These are phyloP conservation scores for Ceraceosorus guamensis DNA, from an alignment of 1,284 basidiomycete species.

Conservation along the genomic window DNA sequence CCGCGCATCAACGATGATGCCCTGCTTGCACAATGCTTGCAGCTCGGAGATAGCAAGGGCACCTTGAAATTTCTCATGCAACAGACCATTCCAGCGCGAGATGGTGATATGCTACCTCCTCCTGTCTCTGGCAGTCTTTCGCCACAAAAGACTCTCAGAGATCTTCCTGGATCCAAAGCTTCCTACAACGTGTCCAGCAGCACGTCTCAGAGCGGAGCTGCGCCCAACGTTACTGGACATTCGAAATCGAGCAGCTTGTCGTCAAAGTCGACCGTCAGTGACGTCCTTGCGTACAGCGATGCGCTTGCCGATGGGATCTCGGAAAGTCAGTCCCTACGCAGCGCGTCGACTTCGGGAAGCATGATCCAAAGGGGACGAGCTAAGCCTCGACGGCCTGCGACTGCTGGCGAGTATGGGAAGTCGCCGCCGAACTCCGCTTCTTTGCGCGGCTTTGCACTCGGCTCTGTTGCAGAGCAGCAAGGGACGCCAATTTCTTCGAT, in stretches of 20 bases:
- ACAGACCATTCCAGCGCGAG: slow-evolving; percentile 20
- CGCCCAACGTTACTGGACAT: slow-evolving; percentile 1
- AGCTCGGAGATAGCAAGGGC: slow-evolving; percentile 44
- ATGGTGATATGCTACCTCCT: slow-evolving; percentile 25
- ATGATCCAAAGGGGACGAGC: too few species aligned
- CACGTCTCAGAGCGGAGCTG: slow-evolving; percentile 9
- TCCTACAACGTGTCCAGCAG: slow-evolving; percentile 3
- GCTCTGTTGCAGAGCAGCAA: too few species aligned
- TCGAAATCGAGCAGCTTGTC: slow-evolving; percentile 22
- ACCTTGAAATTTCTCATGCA: slow-evolving; percentile 44
- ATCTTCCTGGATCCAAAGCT: not conserved
- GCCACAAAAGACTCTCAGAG: slow-evolving; percentile 14
- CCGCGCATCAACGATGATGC: slow-evolving; percentile 43
- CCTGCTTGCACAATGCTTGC: slow-evolving; percentile 41
- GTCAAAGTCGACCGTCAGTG: slow-evolving; percentile 31
- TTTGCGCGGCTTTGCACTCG: too few species aligned
- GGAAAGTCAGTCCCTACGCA: too few species aligned
- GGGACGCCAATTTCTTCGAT: too few species aligned
- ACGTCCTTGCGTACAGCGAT: slow-evolving; percentile 9
- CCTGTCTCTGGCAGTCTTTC: slow-evolving; percentile 12
- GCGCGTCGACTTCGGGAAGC: too few species aligned
- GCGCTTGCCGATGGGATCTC: too few species aligned
- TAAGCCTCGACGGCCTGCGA: too few species aligned
- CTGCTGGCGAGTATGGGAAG: too few species aligned
- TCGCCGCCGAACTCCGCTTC: too few species aligned